These are phyloP conservation scores for Bipolaris gigantea DNA, from an alignment of 2,329 filamentous ascomycete species.

Conservation along the genomic window DNA sequence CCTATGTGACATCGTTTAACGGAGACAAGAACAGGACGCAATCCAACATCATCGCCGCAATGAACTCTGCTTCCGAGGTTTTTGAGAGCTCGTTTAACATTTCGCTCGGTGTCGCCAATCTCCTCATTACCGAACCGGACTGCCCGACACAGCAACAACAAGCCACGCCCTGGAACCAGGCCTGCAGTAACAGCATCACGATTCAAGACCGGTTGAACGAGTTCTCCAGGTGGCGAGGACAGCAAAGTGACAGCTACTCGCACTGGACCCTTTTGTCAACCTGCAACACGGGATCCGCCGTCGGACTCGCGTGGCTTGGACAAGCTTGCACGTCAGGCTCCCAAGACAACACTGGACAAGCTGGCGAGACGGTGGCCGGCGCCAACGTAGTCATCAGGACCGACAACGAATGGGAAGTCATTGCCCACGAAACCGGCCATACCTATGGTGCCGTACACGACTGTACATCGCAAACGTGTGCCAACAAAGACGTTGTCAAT, in stretches of 20 bases:
- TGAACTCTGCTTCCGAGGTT: conserved; percentile 83
- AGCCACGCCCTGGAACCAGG: conserved; percentile 80
- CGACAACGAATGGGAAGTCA: conserved; percentile 87
- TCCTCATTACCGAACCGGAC: conserved; percentile 73
- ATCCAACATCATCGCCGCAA: conserved; percentile 75
- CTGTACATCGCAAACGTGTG: conserved; percentile 71
- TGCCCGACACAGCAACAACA: conserved; percentile 72
- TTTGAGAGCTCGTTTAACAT: conserved; percentile 96
- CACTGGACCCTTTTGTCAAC: conserved; percentile 90
- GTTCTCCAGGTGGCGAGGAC: conserved; percentile 87
- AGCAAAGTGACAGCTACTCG: conserved; percentile 75
- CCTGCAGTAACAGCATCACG: conserved; percentile 62
- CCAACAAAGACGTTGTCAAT: conserved; percentile 60
- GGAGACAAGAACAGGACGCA: conserved; percentile 70
- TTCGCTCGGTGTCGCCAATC: conserved; percentile 82
- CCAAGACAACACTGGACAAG: conserved; percentile 48
- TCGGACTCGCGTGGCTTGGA: conserved; percentile 91
- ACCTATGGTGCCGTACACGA: conserved; percentile 97
- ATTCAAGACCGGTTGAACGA: conserved; percentile 80
- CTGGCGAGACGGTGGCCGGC: conserved; percentile 74
- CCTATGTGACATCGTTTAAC: conserved; percentile 74
- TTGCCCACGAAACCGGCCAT: conserved; percentile 91
- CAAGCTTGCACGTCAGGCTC: conserved; percentile 73
- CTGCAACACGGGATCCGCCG: conserved; percentile 79
- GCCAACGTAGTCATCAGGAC: conserved; percentile 89